Percentiles rank a stretch among this genome's conserved stretches.
These are phyloP conservation scores for Citrus unshiu DNA, from an alignment of 345 rosid species.

Conservation along the genomic window DNA sequence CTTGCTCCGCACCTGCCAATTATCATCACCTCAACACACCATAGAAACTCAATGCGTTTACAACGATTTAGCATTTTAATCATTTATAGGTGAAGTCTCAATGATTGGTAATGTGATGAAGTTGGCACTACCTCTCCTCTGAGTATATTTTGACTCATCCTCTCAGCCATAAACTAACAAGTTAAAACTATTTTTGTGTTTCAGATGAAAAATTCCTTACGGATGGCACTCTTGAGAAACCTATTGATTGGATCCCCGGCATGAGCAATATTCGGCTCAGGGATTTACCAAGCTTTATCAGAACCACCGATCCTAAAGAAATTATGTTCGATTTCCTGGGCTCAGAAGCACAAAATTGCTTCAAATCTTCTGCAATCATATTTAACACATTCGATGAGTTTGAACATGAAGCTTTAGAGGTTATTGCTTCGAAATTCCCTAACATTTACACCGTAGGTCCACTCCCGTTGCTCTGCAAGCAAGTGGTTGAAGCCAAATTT, in stretches of 20 bases:
- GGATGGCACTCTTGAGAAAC: slow-evolving; percentile 23
- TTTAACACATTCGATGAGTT: slow-evolving; percentile 24
- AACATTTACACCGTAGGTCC: slow-evolving; percentile 27
- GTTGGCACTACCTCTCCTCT: too few relatives aligned
- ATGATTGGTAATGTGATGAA: too few relatives aligned
- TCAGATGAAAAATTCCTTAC: slow-evolving; percentile 21
- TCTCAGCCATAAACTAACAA: too few relatives aligned
- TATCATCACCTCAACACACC: too few relatives aligned
- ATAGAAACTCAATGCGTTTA: too few relatives aligned
- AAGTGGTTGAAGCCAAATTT: neutral
- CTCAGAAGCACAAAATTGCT: slow-evolving; percentile 13
- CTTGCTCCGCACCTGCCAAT: too few relatives aligned
- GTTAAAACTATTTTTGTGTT: neutral
- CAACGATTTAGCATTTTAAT: too few relatives aligned
- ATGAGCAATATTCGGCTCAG: slow-evolving; percentile 25
- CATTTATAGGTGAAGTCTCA: too few relatives aligned
- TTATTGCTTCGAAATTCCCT: slow-evolving; percentile 13
- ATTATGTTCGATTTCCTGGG: slow-evolving; percentile 17
- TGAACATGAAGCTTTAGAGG: slow-evolving; percentile 15
- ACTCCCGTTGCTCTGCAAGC: slow-evolving; percentile 8
- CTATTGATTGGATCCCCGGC: slow-evolving; percentile 24
- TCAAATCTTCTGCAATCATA: slow-evolving; percentile 18
- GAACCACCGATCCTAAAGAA: slow-evolving; percentile 20
- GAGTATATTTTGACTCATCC: too few relatives aligned
- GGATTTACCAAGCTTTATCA: slow-evolving; percentile 22